A percentile compares a stretch with the other conserved stretches of the same genome.
Evolutionary conservation across 1,139 yeast species (phyloP).

Genomic region (Hemisphaericaspora subhashii): DNA sequence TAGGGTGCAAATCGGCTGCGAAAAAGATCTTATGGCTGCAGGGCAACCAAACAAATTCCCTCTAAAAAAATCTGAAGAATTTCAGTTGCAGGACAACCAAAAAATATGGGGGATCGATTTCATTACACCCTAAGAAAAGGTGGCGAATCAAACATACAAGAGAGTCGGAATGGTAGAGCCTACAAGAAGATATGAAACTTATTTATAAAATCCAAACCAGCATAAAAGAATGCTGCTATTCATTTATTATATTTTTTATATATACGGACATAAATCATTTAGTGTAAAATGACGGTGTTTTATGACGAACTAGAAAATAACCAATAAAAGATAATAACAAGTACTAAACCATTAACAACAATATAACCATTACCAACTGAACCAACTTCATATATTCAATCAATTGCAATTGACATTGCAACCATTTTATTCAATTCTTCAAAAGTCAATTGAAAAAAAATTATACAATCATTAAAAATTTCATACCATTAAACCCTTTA

Average conservation of each 20-base stretch:
- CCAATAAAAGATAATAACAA: conserved; percentile 1
- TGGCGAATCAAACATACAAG: too few species aligned
- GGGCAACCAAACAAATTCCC: too few species aligned
- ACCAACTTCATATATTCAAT: not conserved
- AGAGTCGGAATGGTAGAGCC: too few species aligned
- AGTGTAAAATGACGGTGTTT: not conserved
- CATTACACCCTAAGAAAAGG: too few species aligned
- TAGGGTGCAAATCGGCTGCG: conserved; percentile 6
- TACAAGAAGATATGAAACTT: too few species aligned
- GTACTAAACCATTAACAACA: not conserved
- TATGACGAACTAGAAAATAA: conserved; percentile 7
- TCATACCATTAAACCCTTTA: not conserved
- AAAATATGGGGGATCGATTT: not conserved
- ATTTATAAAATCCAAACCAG: not conserved
- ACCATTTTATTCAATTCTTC: conserved; percentile 1
- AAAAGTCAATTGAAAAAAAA: conserved; percentile 1
- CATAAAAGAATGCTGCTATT: conserved; percentile 1
- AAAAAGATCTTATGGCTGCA: too few species aligned
- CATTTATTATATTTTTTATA: conserved; percentile 4
- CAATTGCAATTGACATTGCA: not conserved
- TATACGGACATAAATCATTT: conserved; percentile 7
- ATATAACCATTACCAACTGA: conserved; percentile 2
- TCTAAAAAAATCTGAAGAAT: too few species aligned
- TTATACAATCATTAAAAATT: not conserved
- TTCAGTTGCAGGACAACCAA: too few species aligned